Base-by-base conservation (phyloP, 163 green algal genomes). In the Scenedesmus sp. region DNA sequence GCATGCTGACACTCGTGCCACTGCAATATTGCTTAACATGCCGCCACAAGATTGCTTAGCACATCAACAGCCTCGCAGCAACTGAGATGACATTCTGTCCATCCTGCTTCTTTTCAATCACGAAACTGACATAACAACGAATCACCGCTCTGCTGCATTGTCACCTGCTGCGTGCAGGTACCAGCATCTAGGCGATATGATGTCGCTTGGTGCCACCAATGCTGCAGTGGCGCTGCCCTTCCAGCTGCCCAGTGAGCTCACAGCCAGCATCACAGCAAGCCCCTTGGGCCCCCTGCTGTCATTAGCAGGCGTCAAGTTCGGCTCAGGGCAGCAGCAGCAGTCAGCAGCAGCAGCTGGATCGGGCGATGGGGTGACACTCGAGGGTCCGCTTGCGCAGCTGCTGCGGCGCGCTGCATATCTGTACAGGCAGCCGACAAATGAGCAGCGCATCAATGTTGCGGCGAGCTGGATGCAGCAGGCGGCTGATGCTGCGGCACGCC, bases 141-240 rank as follows among this genome's bases (percentile, higher is more conserved):
- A n/a, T n/a, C n/a, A n/a, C n/a, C n/a, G n/a, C n/a, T n/a, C n/a
- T n/a, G n/a, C n/a, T n/a, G n/a, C n/a, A n/a, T n/a, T n/a, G n/a
- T n/a, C 7, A 23, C 57, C 56, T n/a, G 7, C 18, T 60, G 34
- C 26, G 1, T 79, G 4, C 93, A 97, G 95, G 81, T 99, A 99
- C 95, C 98, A 99, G 95, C 98, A 99, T 94, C 96, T 99, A 18
- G 98, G 98, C 4, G 95, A 96, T 91, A 99, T 99, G 97, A 99
- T 99, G 97, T 96, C 95, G 0, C 96, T 99, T 16, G 98, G 98
- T 18, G 77, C 93, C 66, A 26, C 88, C 52, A 96, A 97, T 64
- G 98, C 96, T 7, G 96, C 98, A 1, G 97, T 99, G 9, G 97
- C 97, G 52, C 93, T 99, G 88, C 97, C 98, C 9, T 23, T 99